Conservation (phyloP, 305 asterid species). For the Nicotiana rustica region DNA sequence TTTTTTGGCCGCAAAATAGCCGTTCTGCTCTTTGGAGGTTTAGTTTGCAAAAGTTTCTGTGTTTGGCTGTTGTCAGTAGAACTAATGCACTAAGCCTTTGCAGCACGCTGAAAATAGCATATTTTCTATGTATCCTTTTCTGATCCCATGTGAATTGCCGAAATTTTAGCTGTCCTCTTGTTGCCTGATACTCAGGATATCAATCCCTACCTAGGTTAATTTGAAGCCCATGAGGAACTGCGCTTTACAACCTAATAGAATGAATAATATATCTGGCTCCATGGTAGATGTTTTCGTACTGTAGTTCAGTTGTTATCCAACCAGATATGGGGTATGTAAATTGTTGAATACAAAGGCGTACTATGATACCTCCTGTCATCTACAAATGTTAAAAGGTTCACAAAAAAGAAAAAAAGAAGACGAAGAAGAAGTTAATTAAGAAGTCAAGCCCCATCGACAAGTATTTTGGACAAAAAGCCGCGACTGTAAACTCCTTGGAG, state of each 20-base stretch:
- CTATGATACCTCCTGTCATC: not conserved
- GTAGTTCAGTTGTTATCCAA: not conserved
- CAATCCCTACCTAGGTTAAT: not conserved
- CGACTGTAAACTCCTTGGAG: not conserved
- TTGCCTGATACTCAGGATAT: not conserved
- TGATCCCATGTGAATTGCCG: not conserved
- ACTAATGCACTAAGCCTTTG: not conserved
- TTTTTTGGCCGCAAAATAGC: not conserved
- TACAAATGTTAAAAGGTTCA: not conserved
- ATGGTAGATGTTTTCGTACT: not conserved
- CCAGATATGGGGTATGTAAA: constrained; percentile 5
- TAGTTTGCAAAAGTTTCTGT: not conserved
- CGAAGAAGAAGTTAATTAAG: not conserved
- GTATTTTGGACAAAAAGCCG: not conserved
- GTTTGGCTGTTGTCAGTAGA: not conserved
- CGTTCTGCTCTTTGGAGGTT: not conserved
- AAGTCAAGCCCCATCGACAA: constrained; percentile 14
- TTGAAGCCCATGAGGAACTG: not conserved
- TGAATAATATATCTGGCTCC: not conserved
- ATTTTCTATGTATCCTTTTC: not conserved
- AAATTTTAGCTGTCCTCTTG: not conserved
- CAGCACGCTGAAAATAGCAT: not conserved
- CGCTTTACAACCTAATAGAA: not conserved
- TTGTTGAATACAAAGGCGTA: not conserved
- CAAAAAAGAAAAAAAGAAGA: not conserved